Evolutionary conservation across 164 flowering plant genomes (phyloP), one percentile per base, ranked within the genome.

Genomic region (Tetrastigma voinierianum): DNA sequence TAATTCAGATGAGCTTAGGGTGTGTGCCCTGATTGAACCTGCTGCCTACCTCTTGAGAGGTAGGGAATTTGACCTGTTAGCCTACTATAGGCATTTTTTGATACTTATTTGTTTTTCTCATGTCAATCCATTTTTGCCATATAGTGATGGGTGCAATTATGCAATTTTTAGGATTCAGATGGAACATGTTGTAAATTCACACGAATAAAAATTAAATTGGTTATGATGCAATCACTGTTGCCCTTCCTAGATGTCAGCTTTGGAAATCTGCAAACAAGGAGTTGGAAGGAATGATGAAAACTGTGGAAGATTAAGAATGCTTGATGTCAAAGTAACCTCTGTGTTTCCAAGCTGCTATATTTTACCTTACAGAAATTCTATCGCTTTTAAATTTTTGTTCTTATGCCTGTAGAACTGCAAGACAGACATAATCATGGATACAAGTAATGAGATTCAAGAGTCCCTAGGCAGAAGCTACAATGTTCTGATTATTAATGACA

Each of bases 351-450:
- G 11, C 13, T 17, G 10, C 40, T 7, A 32, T 32, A 32, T 32
- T 6, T 11, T 69, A 43, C 14, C 5, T 46, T 32, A 9, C 2
- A 51, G 0, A 57, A 13, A 64, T 52, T 56, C 20, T 49, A 20
- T 40, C 66, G 65, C 57, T 66, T n/a, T n/a, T n/a, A 56, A 64
- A 18, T 11, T 0, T 2, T 59, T 25, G 13, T 52, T 67, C 11
- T 43, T 71, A 62, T 25, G 19, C 51, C 7, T 79, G 62, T 55
- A 94, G 99, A 92, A 75, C 68, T 95, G 84, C 99, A 95, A 95
- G 99, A 95, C 79, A n/a, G 97, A 95, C 78, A 95, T 95, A 97
- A 83, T 90, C 75, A 90, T 95, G 99, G 97, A 92, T 74, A 87
- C 87, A 65, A 95, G 97, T 64, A 79, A 62, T 70, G 97, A 95